These are phyloP conservation scores for Kalmusia sp. DNA, from an alignment of 2,329 filamentous ascomycete species.

Conservation along the genomic window DNA sequence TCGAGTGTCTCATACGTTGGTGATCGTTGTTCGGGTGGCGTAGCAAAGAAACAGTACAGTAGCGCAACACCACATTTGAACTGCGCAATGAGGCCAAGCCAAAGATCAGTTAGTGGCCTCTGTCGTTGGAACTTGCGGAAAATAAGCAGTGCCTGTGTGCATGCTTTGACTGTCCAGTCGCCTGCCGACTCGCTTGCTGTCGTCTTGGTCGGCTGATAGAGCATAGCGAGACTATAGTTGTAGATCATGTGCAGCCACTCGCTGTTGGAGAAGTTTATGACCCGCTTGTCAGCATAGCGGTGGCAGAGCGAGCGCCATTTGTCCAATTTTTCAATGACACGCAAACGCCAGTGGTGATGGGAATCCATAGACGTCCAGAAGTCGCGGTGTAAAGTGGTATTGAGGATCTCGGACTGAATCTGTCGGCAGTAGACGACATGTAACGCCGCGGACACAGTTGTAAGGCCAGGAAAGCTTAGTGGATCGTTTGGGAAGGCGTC, in stretches of 20 bases:
- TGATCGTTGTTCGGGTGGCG: conserved; percentile 36
- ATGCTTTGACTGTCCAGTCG: conserved; percentile 29
- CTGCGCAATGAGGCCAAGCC: conserved; percentile 26
- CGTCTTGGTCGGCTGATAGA: conserved; percentile 24
- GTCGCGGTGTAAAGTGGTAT: conserved; percentile 23
- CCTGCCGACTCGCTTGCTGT: conserved; percentile 23
- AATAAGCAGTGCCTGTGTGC: conserved; percentile 26
- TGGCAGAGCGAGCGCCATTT: conserved; percentile 17
- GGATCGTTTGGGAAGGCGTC: conserved; percentile 17
- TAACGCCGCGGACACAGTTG: conserved; percentile 21
- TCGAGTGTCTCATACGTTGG: conserved; percentile 32
- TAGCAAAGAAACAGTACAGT: conserved; percentile 48
- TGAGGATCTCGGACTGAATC: conserved; percentile 27
- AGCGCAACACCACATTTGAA: conserved; percentile 48
- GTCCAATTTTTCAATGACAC: conserved; percentile 23
- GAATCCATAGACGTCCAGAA: conserved; percentile 19
- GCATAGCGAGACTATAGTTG: conserved; percentile 24
- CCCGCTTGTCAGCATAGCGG: conserved; percentile 3
- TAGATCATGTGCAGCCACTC: conserved; percentile 29
- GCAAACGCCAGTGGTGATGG: conserved; percentile 21
- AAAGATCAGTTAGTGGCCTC: conserved; percentile 27
- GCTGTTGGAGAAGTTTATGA: conserved; percentile 24
- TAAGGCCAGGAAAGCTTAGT: conserved; percentile 12
- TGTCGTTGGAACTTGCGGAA: conserved; percentile 28
- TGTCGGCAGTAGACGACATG: conserved; percentile 27